A percentile compares a stretch with the other conserved stretches of the same genome.
Evolutionary conservation across 75 land plant genomes (phyloP).

Genomic region (Chamaecyparis obtusa): DNA sequence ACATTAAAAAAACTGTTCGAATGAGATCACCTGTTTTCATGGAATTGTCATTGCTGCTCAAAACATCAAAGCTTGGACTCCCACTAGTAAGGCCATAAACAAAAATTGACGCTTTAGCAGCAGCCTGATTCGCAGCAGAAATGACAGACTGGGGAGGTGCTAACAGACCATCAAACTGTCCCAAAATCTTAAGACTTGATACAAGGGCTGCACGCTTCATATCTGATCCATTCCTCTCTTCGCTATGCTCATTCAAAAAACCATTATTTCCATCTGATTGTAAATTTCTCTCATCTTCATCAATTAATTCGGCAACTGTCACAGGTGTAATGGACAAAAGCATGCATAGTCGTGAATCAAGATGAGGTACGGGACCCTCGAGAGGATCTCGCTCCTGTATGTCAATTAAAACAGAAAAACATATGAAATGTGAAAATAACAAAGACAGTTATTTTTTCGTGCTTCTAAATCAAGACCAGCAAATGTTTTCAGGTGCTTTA

Average conservation of each 20-base stretch:
- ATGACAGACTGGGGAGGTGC: slow-evolving; percentile 55
- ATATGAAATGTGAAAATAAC: neutral
- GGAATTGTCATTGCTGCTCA: slow-evolving; percentile 16
- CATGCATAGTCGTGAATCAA: slow-evolving; percentile 77
- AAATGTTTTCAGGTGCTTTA: neutral
- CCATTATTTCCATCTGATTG: neutral
- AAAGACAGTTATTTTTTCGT: neutral
- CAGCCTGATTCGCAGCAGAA: slow-evolving; percentile 67
- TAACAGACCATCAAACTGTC: slow-evolving; percentile 65
- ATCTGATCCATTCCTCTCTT: slow-evolving; percentile 25
- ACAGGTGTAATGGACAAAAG: slow-evolving; percentile 73
- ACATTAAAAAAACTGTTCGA: neutral
- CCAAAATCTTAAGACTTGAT: slow-evolving; percentile 65
- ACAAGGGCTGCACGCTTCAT: slow-evolving; percentile 49
- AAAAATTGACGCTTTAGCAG: slow-evolving; percentile 56
- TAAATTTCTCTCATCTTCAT: slow-evolving; percentile 40
- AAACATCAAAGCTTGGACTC: slow-evolving; percentile 16
- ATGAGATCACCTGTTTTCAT: slow-evolving; percentile 37
- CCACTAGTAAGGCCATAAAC: slow-evolving; percentile 27
- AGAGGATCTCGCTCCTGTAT: slow-evolving; percentile 69
- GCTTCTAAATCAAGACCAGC: neutral
- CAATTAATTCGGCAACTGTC: slow-evolving; percentile 49
- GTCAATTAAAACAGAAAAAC: slow-evolving; percentile 1
- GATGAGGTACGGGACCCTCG: slow-evolving; percentile 78
- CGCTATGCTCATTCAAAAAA: slow-evolving; percentile 6